Percentiles rank a stretch among this genome's conserved stretches.
phyloP scores from a whole-genome alignment of 2,329 filamentous ascomycete species.

The Achaetomium macrosporum region DNA sequence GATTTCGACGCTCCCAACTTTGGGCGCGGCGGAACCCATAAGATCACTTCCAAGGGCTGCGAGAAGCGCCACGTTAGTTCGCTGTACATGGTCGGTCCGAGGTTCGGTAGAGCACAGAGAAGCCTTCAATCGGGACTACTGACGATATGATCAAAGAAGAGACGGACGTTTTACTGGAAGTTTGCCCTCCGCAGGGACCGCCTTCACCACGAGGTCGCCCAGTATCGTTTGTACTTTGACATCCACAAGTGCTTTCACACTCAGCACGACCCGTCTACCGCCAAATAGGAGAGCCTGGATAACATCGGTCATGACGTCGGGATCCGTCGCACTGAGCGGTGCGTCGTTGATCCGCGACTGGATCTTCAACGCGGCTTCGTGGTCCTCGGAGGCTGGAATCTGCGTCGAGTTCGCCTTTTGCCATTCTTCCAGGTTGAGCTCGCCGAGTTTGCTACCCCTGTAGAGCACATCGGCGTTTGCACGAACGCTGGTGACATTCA shows the following conservation, averaged over 20 bases:
- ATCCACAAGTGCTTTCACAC: conserved; percentile 74
- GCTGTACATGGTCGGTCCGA: neutral
- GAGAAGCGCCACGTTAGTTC: conserved; percentile 27
- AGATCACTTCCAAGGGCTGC: conserved; percentile 54
- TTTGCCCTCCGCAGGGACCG: conserved; percentile 77
- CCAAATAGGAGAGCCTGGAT: conserved; percentile 77
- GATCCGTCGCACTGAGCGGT: conserved; percentile 75
- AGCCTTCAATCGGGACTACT: conserved; percentile 29
- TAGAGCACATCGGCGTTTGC: conserved; percentile 80
- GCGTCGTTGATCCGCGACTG: conserved; percentile 70
- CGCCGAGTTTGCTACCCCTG: conserved; percentile 68
- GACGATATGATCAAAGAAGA: conserved; percentile 43
- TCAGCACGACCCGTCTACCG: conserved; percentile 60
- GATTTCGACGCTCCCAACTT: conserved; percentile 66
- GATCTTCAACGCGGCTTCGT: conserved; percentile 62
- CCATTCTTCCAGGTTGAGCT: conserved; percentile 75
- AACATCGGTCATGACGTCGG: conserved; percentile 71
- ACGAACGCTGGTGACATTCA: conserved; percentile 70
- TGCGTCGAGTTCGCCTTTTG: conserved; percentile 77
- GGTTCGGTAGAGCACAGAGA: conserved; percentile 10
- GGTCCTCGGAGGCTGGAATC: conserved; percentile 49
- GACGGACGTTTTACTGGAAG: conserved; percentile 93
- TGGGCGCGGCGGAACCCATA: conserved; percentile 48
- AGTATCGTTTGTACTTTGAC: conserved; percentile 76
- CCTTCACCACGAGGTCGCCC: conserved; percentile 72